Evolutionary conservation across 2,329 filamentous ascomycete genomes (phyloP), one percentile per base, ranked within the genome.

Genomic region (Herpotrichia juniperi): DNA sequence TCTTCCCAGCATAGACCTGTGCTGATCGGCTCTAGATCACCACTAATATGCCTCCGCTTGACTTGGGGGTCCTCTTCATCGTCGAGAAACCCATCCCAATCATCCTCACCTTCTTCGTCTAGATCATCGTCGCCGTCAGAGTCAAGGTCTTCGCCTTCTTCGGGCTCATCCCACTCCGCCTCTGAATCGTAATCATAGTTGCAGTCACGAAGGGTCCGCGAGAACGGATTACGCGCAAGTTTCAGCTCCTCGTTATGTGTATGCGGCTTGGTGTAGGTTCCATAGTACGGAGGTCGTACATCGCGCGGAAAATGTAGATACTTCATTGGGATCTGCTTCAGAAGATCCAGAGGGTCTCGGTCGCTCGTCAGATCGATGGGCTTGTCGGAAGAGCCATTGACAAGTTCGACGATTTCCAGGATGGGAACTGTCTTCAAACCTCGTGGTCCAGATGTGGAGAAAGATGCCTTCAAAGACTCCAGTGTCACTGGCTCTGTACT

Each of bases 51-150:
- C 75, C 87, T 73, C 69, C 83, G 77, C 78, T 83, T 82, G 71
- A 79, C 58, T 74, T 78, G 68, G 74, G 76, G 53, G 76, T 83
- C 66, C 73, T 94, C 90, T 47, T 96, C 90, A 5, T 90, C 90
- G 61, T 96, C 93, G 1, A 97, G 79, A 66, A 97, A 97, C 16
- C 87, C 93, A 3, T 91, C 90, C 87, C 96, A 89, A 53, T 96
- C 92, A 56, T 90, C 89, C 14, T 90, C 89, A n/a, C 86, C 88
- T 10, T 90, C 81, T 44, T 89, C 86, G 22, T 88, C 88, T 9
- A 87, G 84, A 45, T 43, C 24, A 5, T 88, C 86, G 50, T 88
- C 86, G 25, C 83, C 84, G 52, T 88, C 86, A 2, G 83, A 84
- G 43, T 82, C 76, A 2, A 88, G 73, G 51, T 90, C 86, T 62